Conservation (phyloP, 495 filamentous ascomycete genomes). For the Podospora fimiseda region DNA sequence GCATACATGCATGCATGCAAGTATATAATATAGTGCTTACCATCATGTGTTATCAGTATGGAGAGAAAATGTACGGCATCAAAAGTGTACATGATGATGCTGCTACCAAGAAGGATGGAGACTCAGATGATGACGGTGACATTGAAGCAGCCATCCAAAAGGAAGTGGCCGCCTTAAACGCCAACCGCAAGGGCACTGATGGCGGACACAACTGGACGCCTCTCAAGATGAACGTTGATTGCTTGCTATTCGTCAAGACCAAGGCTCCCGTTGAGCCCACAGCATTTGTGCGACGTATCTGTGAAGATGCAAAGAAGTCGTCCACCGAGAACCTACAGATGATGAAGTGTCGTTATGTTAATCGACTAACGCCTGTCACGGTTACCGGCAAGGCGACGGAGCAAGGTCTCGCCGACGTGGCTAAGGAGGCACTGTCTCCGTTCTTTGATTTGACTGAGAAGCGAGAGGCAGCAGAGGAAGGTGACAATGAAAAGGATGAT, state of each 20-base stretch:
- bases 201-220: constrained; percentile 48
- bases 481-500: not conserved
- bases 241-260: constrained; percentile 64
- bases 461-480: not conserved
- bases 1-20: not conserved
- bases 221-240: constrained; percentile 69
- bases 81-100: constrained; percentile 18
- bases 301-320: constrained; percentile 54
- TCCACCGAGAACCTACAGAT: constrained; percentile 44
- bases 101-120: constrained; percentile 30
- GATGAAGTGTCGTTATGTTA: constrained; percentile 67
- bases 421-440: constrained; percentile 59
- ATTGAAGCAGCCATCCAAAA: constrained; percentile 79
- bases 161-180: constrained; percentile 63
- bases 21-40: not conserved
- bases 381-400: constrained; percentile 71
- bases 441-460: constrained; percentile 57
- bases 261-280: constrained; percentile 71
- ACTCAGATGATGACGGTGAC: constrained; percentile 47
- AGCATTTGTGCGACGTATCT: constrained; percentile 68
- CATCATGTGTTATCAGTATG: constrained; percentile 37
- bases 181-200: constrained; percentile 34
- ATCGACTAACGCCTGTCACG: constrained; percentile 77
- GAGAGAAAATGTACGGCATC: constrained; percentile 52
- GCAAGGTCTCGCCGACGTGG: constrained; percentile 66